Evolutionary conservation across 148 eudicot genomes (phyloP), one percentile per base, ranked within the genome.

Genomic region (Silene latifolia): DNA sequence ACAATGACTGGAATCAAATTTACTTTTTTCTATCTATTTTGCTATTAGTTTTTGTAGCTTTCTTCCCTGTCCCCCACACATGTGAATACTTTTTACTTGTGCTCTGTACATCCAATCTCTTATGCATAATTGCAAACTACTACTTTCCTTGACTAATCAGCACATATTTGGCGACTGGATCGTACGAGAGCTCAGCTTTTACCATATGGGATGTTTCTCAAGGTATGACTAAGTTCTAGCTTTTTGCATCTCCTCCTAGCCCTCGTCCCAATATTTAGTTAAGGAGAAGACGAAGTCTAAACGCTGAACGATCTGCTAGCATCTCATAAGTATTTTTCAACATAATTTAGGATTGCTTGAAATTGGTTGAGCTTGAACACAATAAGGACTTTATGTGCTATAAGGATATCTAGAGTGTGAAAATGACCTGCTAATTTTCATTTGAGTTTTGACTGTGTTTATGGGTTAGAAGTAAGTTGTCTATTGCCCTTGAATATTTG

Each of bases 151-250:
- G 85, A 91, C 96, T 53, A 57, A 8, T 71, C 39, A 75, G 67
- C 58, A 95, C 99, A 81, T 95, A 88, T 87, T 82, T 96, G 83
- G 98, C 98, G 32, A 89, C 99, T 63, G 99, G 91, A 32, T 96
- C 99, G 5, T 96, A 81, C 74, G 94, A 96, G 88, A 90, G 88
- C 76, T 85, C 98, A 69, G 91, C 97, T 32, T 96, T 96, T 76
- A 92, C 91, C 76, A 86, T 96, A 74, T 92, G 98, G 99, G 99
- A 96, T 85, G 98, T 92, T 79, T 86, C 99, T 66, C 94, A 87
- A 90, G 99, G 99, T 95, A 89, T 69, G 72, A 9, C 20, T 15
- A 0, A 51, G 65, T 70, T 73, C 15, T 77, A 76, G 61, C n/a
- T n/a, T n/a, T n/a, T n/a, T n/a, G n/a, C n/a, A n/a, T n/a, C n/a